Base-by-base conservation (phyloP, 495 filamentous ascomycete species). In the Neurospora sp. region DNA sequence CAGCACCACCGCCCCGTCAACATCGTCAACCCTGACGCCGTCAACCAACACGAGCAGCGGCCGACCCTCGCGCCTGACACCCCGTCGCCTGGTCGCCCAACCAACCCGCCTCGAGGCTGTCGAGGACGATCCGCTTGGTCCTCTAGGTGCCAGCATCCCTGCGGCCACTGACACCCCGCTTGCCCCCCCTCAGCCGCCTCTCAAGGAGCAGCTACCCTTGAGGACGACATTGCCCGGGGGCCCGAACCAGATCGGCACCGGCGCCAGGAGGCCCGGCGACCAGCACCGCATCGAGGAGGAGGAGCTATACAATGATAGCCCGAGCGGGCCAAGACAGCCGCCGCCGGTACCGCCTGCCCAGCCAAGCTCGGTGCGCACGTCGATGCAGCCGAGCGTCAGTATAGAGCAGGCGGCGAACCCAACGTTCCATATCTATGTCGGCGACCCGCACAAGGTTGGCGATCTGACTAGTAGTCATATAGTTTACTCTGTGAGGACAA, bases 391-490 rank as follows among this genome's bases (percentile, higher is more conserved):
- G 39, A 96, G 93, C 79, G 87, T 97, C 73, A 94, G 90, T 76
- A 83, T 98, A 59, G 93, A 97, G 79, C 92, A 94, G 82, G 94
- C 96, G 69, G 90, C 94, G 45, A 93, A 96, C 76, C 96, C 96
- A 14, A 91, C 86, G 38, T 98, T 98, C 80, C 85, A 93, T n/a
- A 97, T 99, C 74, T 88, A 86, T 2, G 96, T 99, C 14, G 96
- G 96, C 59, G 96, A 99, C 84, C 96, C 96, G 45, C 93, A 97
- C 81, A 99, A 98, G 81, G 94, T 99, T 72, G 96, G 96, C 59
- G 96, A 98, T 82, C 82, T 98, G 78, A 97, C 96, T 14, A 97
- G 92, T 78, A 97, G 94, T 74, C 96, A 99, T 82, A 99, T 96
- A 77, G 96, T 97, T 31, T 99, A 99, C 82, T 92, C 94, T 75